Evolutionary conservation across 1,284 basidiomycete species (phyloP).

Genomic region (Trichosporon asahii): DNA sequence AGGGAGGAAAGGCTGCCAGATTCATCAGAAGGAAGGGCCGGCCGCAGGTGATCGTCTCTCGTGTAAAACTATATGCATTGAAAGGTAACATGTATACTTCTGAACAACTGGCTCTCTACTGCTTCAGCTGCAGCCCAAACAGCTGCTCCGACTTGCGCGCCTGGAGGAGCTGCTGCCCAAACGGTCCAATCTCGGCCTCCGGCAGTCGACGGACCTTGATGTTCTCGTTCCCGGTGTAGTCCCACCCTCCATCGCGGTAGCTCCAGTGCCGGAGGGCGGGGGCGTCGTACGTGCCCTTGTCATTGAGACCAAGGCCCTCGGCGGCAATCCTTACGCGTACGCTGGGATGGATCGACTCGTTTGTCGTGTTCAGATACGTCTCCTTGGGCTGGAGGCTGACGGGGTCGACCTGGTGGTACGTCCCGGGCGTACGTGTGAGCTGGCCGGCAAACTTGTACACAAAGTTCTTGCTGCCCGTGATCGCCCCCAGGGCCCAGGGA

Average conservation of each 20-base stretch:
- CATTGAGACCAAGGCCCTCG: constrained; percentile 1
- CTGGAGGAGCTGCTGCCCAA: neutral
- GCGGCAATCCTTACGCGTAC: neutral
- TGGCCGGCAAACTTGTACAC: constrained; percentile 5
- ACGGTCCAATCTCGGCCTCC: neutral
- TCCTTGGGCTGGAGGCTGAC: neutral
- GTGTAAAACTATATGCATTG: neutral
- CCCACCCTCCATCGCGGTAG: constrained; percentile 1
- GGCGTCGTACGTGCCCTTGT: constrained; percentile 2
- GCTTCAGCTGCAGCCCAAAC: neutral
- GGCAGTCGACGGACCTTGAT: neutral
- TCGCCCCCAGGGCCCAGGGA: constrained; percentile 3
- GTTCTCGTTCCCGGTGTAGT: constrained; percentile 2
- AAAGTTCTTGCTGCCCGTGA: constrained; percentile 7
- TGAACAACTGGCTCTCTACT: neutral
- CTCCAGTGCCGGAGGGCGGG: constrained; percentile 10
- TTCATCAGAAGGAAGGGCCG: too few relatives aligned
- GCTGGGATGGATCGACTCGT: neutral
- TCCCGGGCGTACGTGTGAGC: neutral
- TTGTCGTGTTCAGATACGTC: neutral
- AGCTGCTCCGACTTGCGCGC: constrained; percentile 1
- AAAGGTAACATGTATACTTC: neutral
- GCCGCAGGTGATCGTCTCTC: too few relatives aligned
- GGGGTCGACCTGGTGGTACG: constrained; percentile 5
- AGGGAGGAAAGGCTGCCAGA: neutral